These are phyloP conservation scores for Achlya hypogyna DNA, from an alignment of 352 stramenopile species.

Conservation along the genomic window DNA sequence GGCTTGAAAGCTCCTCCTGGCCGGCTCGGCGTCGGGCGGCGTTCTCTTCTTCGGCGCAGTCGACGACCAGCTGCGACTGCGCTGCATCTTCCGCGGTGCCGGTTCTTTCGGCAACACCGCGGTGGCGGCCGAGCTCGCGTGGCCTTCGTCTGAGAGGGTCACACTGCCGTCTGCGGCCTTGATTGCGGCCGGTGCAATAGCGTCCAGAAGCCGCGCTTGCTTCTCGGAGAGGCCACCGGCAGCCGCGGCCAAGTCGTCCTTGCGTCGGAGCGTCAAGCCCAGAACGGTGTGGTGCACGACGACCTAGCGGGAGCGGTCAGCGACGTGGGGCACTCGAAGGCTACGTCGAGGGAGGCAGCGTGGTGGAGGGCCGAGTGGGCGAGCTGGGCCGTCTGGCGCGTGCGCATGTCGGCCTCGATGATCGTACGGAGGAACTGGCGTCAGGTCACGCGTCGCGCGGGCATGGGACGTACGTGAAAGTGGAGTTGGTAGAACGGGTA, in stretches of 20 bases:
- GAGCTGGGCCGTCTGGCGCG: conserved; percentile 26
- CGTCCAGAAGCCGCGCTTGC: neutral
- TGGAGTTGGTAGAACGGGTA: conserved; percentile 83
- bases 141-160: neutral
- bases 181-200: neutral
- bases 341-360: neutral
- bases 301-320: neutral
- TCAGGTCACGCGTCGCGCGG: neutral
- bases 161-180: neutral
- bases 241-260: neutral
- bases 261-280: neutral
- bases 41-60: neutral
- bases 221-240: neutral
- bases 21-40: neutral
- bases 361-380: neutral
- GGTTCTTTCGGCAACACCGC: neutral
- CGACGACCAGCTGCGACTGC: conserved; percentile 13
- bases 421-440: conserved; percentile 52
- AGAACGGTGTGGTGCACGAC: neutral
- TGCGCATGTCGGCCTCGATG: conserved; percentile 47
- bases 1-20: neutral
- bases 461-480: conserved; percentile 41
- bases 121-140: neutral
- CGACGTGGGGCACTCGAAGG: neutral
- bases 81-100: neutral